These are phyloP conservation scores for Neurospora sp. DNA, from an alignment of 495 filamentous ascomycete species.

Conservation along the genomic window DNA sequence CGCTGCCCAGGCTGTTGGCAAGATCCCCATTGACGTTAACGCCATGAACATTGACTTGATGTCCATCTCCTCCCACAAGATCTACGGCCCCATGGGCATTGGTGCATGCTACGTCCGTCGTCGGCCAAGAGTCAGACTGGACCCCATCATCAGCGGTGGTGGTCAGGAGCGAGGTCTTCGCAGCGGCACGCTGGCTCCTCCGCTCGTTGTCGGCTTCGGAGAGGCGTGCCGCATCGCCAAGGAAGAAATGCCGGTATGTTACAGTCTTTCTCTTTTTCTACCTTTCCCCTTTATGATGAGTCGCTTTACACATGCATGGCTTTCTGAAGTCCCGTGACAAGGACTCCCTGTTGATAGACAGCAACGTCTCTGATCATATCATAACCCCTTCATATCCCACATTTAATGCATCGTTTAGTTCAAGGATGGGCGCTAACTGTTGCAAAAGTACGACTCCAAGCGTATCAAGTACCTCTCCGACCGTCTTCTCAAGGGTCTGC, in stretches of 20 bases:
- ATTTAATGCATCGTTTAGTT: neutral
- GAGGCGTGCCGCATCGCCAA: slow-evolving; percentile 89
- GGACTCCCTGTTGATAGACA: slow-evolving; percentile 41
- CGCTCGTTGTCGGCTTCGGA: slow-evolving; percentile 83
- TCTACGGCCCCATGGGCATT: slow-evolving; percentile 95
- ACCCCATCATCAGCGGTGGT: slow-evolving; percentile 92
- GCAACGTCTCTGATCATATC: slow-evolving; percentile 40
- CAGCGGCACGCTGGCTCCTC: slow-evolving; percentile 86
- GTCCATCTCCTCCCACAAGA: slow-evolving; percentile 99
- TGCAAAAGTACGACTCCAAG: slow-evolving; percentile 73
- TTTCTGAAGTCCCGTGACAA: slow-evolving; percentile 45
- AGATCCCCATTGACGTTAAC: slow-evolving; percentile 94
- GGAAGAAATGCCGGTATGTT: slow-evolving; percentile 77
- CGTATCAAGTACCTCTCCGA: slow-evolving; percentile 74
- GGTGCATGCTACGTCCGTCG: slow-evolving; percentile 92
- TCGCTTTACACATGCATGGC: slow-evolving; percentile 63
- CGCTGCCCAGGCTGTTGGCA: slow-evolving; percentile 90
- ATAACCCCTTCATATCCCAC: neutral
- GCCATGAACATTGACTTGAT: slow-evolving; percentile 95
- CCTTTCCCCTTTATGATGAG: slow-evolving; percentile 42
- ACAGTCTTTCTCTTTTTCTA: neutral
- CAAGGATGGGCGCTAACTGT: slow-evolving; percentile 10
- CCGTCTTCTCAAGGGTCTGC: slow-evolving; percentile 67
- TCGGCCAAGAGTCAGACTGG: slow-evolving; percentile 83
- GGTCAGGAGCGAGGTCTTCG: slow-evolving; percentile 91